Conservation (phyloP, 2,329 filamentous ascomycete genomes). For the Alternaria rosae region DNA sequence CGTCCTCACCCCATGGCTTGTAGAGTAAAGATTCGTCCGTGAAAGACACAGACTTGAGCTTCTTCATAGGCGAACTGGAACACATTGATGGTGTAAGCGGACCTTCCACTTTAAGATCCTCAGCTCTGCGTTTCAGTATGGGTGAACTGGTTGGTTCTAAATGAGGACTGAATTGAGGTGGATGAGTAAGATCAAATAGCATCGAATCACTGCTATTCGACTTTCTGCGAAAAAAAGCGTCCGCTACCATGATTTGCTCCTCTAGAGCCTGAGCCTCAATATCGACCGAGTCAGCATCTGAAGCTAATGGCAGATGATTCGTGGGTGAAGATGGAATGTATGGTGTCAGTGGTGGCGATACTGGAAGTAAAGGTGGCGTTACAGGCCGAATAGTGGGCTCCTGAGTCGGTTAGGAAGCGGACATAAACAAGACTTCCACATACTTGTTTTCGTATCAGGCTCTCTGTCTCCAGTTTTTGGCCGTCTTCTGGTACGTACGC, state of each 20-base stretch:
- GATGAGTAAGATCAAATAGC: slow-evolving; percentile 37
- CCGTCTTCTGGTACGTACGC: slow-evolving; percentile 27
- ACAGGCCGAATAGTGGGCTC: slow-evolving; percentile 39
- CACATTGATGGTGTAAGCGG: slow-evolving; percentile 55
- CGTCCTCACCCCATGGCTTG: slow-evolving; percentile 30
- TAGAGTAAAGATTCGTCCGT: slow-evolving; percentile 46
- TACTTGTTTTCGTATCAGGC: slow-evolving; percentile 32
- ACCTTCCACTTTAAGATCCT: slow-evolving; percentile 55
- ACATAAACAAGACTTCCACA: neutral
- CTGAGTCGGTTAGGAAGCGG: slow-evolving; percentile 36
- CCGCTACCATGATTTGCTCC: slow-evolving; percentile 39
- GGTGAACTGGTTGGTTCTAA: slow-evolving; percentile 25
- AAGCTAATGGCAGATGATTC: slow-evolving; percentile 47
- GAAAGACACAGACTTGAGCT: slow-evolving; percentile 52
- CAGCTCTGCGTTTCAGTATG: slow-evolving; percentile 40
- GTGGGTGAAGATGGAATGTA: slow-evolving; percentile 51
- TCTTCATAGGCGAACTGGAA: slow-evolving; percentile 49
- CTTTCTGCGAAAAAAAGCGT: slow-evolving; percentile 43
- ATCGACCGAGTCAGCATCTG: slow-evolving; percentile 45
- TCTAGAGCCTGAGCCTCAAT: slow-evolving; percentile 47
- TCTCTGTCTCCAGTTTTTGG: slow-evolving; percentile 27
- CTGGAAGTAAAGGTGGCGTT: slow-evolving; percentile 59
- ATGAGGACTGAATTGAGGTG: slow-evolving; percentile 29
- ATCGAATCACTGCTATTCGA: slow-evolving; percentile 45
- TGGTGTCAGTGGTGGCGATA: slow-evolving; percentile 51